Percentiles rank a stretch among this genome's conserved stretches.
Evolutionary conservation across 306 rosid genomes (phyloP).

Genomic region (Cicer pinnatifidum): DNA sequence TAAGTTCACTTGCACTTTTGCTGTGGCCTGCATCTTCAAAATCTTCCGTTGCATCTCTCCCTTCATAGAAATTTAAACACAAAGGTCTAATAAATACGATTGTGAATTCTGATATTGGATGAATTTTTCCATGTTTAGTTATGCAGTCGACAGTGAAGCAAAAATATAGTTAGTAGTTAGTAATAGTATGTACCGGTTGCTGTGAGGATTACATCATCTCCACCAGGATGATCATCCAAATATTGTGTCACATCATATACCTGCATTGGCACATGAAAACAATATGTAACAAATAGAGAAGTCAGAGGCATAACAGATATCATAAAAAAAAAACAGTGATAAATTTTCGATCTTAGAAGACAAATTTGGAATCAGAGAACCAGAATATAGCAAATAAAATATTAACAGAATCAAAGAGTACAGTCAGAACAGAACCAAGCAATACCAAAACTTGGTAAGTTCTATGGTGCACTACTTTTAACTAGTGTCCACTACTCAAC

Average conservation of each 20-base stretch:
- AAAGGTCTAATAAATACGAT: conserved; percentile 21
- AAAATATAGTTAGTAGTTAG: conserved; percentile 16
- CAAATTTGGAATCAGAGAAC: conserved; percentile 2
- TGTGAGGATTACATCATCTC: conserved; percentile 74
- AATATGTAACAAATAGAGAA: conserved; percentile 16
- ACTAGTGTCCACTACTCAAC: not conserved
- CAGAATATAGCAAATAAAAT: conserved; percentile 1
- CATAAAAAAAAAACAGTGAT: not conserved
- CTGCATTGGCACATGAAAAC: conserved; percentile 48
- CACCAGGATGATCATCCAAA: conserved; percentile 95
- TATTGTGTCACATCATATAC: conserved; percentile 80
- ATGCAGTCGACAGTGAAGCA: conserved; percentile 6
- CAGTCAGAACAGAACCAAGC: not conserved
- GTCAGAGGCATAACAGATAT: conserved; percentile 9
- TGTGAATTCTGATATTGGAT: conserved; percentile 32
- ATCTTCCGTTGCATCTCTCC: conserved; percentile 84
- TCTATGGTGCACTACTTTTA: not conserved
- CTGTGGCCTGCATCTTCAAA: conserved; percentile 98
- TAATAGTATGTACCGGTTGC: conserved; percentile 64
- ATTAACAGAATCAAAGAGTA: not conserved
- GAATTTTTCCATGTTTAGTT: conserved; percentile 12
- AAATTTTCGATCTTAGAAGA: not conserved
- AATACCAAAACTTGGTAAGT: not conserved
- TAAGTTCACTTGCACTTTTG: conserved; percentile 66
- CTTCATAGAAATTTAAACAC: conserved; percentile 47